These are phyloP conservation scores for Camellia sinensis DNA, from an alignment of 148 eudicot genomes.

Conservation along the genomic window DNA sequence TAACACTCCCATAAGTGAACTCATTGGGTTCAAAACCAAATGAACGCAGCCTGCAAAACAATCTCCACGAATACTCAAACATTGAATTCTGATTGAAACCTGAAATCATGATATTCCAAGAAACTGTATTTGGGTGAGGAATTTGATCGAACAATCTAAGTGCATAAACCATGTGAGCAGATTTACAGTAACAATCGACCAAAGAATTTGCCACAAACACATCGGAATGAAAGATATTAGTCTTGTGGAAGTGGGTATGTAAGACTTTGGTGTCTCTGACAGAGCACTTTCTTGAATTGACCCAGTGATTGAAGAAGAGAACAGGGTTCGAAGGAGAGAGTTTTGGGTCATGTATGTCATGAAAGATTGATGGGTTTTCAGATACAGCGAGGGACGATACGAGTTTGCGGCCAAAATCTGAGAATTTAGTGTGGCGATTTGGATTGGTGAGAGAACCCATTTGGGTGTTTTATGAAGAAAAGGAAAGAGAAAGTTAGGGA, in stretches of 20 bases:
- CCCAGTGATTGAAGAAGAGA: slow-evolving; percentile 31
- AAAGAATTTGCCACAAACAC: slow-evolving; percentile 41
- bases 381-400: slow-evolving; percentile 26
- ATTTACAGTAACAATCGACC: slow-evolving; percentile 40
- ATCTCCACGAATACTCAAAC: slow-evolving; percentile 53
- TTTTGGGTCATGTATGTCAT: slow-evolving; percentile 5
- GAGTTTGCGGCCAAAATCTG: slow-evolving; percentile 21
- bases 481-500: neutral
- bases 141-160: slow-evolving; percentile 60
- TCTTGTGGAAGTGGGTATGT: slow-evolving; percentile 52
- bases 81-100: slow-evolving; percentile 47
- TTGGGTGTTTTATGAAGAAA: neutral
- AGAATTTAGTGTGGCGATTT: slow-evolving; percentile 23
- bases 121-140: slow-evolving; percentile 36
- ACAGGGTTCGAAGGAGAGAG: slow-evolving; percentile 28
- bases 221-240: slow-evolving; percentile 19
- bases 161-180: slow-evolving; percentile 43
- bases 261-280: slow-evolving; percentile 30
- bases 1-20: slow-evolving; percentile 66
- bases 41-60: slow-evolving; percentile 56
- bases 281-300: slow-evolving; percentile 31
- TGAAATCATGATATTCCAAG: slow-evolving; percentile 68
- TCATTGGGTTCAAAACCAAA: slow-evolving; percentile 45
- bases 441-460: slow-evolving; percentile 35
- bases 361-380: slow-evolving; percentile 21